Percentiles rank a stretch among this genome's conserved stretches.
Conservation (phyloP, 345 rosid species). For the Syzygium aqueum region DNA sequence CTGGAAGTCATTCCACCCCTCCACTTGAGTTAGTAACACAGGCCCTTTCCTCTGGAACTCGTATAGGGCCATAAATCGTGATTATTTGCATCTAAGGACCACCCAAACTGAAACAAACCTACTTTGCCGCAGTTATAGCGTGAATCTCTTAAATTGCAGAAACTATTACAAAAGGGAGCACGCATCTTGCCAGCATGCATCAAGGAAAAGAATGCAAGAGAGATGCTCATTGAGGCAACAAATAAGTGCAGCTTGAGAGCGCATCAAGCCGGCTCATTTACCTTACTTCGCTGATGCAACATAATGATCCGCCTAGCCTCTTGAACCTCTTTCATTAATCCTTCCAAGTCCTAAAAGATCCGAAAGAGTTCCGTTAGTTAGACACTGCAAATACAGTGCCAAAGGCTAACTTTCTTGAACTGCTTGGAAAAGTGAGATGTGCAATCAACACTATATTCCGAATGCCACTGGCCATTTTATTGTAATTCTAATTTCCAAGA, state of each 20-base stretch:
- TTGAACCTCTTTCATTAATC: slow-evolving; percentile 97
- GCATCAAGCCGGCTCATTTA: slow-evolving; percentile 8
- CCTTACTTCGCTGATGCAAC: slow-evolving; percentile 99
- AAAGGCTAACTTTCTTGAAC: background rate
- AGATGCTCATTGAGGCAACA: background rate
- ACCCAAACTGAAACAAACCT: background rate
- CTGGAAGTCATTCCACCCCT: background rate
- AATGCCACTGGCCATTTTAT: background rate
- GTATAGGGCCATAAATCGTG: background rate
- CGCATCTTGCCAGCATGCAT: background rate
- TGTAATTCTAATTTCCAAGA: background rate
- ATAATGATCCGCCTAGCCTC: slow-evolving; percentile 96
- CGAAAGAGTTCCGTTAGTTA: background rate
- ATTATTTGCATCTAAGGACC: background rate
- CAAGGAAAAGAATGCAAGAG: background rate
- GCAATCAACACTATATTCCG: background rate
- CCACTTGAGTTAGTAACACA: background rate
- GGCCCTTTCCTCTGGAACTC: background rate
- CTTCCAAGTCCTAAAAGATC: slow-evolving; percentile 72
- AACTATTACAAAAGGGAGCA: background rate
- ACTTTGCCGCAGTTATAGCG: background rate
- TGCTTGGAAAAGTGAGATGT: background rate
- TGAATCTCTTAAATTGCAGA: background rate
- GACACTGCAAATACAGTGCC: background rate
- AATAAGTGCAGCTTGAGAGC: background rate